Base-by-base conservation (phyloP, 805 yeast species). In the Candida mattraensis region DNA sequence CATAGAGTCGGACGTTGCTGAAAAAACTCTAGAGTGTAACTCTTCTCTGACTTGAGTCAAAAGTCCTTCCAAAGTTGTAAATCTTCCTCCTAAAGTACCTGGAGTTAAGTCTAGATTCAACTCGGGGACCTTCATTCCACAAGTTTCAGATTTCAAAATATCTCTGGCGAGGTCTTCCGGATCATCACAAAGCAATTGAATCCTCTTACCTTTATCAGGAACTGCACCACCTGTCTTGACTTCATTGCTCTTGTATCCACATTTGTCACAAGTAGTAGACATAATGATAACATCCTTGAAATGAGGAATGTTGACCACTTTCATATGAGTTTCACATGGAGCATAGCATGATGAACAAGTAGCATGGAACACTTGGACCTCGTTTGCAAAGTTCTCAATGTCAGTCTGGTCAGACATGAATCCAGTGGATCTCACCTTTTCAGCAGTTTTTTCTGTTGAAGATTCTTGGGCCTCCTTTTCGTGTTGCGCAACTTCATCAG, bases 191-290 rank as follows among this genome's bases (percentile, higher is more conserved):
- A 69, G 70, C 35, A 93, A 70, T 2, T 82, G 71, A 42, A 88
- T 76, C 44, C 72, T 79, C 46, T 80, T 80, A 44, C 97, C 99
- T 60, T 80, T 72, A 3, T 70, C 83, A 20, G 99, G 97, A 30
- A 93, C 83, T 7, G 83, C 94, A 51, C 99, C 99, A 41, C 99
- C 99, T 5, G 99, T 93, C 67, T 91, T 93, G 47, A 93, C 99
- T 63, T 93, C 99, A 59, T 93, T 93, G 12, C 95, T 86, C 66
- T 87, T 91, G 66, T 85, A 93, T 23, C 98, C 99, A 66, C 99
- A 93, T 45, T 76, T 66, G 20, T 82, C 89, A 67, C 99, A 93
- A 1, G 77, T 80, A 1, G 99, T 93, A 31, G 94, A 83, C 99
- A 93, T 93, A 52, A 93, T 77, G 41, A 93, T 83, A 25, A 93